These are phyloP conservation scores for Fusarium lateritium DNA, from an alignment of 2,329 filamentous ascomycete genomes.

Conservation along the genomic window DNA sequence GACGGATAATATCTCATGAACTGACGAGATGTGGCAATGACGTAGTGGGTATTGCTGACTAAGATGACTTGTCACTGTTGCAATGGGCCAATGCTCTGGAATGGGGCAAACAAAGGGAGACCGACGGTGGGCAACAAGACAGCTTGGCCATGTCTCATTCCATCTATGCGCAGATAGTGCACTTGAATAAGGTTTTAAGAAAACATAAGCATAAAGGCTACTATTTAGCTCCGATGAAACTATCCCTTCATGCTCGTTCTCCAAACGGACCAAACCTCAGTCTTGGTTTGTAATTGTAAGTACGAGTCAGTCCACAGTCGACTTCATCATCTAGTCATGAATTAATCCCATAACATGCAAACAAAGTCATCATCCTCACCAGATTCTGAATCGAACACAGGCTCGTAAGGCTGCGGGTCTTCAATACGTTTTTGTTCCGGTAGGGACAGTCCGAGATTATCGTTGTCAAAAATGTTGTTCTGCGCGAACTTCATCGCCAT, in stretches of 20 bases:
- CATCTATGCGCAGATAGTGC: too few species aligned
- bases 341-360: constrained; percentile 1
- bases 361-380: background rate
- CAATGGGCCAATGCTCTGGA: background rate
- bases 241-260: too few species aligned
- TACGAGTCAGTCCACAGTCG: too few species aligned
- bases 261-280: too few species aligned
- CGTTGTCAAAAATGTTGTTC: background rate
- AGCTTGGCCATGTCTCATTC: too few species aligned
- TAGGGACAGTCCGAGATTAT: constrained; percentile 8
- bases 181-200: too few species aligned
- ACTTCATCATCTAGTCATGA: too few species aligned
- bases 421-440: constrained; percentile 2
- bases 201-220: too few species aligned
- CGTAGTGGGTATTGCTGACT: constrained; percentile 34
- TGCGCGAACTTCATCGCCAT: constrained; percentile 6
- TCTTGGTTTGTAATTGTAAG: too few species aligned
- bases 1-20: background rate
- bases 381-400: background rate
- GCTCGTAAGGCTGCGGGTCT: background rate
- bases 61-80: background rate
- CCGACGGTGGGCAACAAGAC: too few species aligned
- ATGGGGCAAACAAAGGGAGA: background rate
- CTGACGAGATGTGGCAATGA: constrained; percentile 17
- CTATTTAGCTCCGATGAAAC: too few species aligned